Evolutionary conservation across 208 protist genomes (phyloP).

Genomic region (Tetramitus jugosus): DNA sequence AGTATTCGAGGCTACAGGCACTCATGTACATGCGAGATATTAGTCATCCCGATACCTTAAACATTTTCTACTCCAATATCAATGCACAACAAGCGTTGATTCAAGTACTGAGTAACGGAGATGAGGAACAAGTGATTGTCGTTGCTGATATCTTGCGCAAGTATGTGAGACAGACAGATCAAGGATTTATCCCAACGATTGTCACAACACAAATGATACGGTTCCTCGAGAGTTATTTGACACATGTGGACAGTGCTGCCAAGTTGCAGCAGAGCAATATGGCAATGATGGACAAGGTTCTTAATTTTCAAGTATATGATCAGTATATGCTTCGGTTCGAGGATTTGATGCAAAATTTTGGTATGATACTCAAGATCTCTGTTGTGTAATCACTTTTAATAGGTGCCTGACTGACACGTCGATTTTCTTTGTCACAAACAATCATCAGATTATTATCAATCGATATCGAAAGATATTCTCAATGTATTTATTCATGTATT

Average conservation of each 20-base stretch:
- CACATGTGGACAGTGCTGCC: neutral
- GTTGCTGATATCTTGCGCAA: neutral
- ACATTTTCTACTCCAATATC: neutral
- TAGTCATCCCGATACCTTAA: neutral
- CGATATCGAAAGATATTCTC: too few relatives aligned
- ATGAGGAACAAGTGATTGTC: neutral
- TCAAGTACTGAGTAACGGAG: neutral
- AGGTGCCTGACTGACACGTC: neutral
- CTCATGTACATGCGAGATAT: neutral
- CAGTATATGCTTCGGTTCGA: neutral
- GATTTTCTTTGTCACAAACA: neutral
- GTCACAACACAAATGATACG: neutral
- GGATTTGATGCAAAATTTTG: neutral
- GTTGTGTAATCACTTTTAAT: too few relatives aligned
- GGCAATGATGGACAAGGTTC: neutral
- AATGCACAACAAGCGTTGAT: neutral
- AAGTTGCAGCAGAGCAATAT: neutral
- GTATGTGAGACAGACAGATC: neutral
- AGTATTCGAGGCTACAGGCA: neutral
- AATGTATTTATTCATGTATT: too few relatives aligned
- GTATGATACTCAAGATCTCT: too few relatives aligned
- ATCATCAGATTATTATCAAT: too few relatives aligned
- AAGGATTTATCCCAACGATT: neutral
- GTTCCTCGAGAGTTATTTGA: neutral
- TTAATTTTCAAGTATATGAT: neutral